Evolutionary conservation across 305 asterid genomes (phyloP), one percentile per base, ranked within the genome.

Genomic region (Stenogyne calaminthoides): DNA sequence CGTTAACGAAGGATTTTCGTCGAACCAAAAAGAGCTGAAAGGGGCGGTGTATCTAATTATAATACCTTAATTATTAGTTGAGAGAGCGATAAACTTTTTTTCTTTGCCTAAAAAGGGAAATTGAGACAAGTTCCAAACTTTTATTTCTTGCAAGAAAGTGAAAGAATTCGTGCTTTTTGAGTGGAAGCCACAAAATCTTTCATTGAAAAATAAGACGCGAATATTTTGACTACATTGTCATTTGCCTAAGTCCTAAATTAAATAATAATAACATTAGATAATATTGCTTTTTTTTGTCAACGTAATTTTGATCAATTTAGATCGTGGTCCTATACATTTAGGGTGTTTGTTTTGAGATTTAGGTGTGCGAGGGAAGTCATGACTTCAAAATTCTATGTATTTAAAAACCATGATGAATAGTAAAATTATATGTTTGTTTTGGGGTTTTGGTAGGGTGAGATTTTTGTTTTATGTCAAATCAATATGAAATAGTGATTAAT

Each of bases 111-210:
- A 37, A 77, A 58, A 20, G 49, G 61, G 55, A 59, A 67, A 27
- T 34, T 58, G 27, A 16, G 54, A 51, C 32, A 25, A 59, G 44
- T 15, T 72, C 71, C 77, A 56, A 64, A 70, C 73, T 46, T 47
- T 36, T 34, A 65, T 22, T 60, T 49, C 67, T 72, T 72, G 78
- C 67, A 67, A 60, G 65, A 27, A 72, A 58, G 16, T 40, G 58
- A 46, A 64, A 57, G 49, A 58, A 22, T 11, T 36, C 22, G 4
- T 49, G 54, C 25, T 12, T 56, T 57, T 56, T 16, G 52, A 37
- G 44, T 11, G 39, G 37, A 64, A 59, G 9, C 20, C 34, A 67
- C 2, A 14, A 69, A 52, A 51, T 56, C 44, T 20, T 20, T 49
- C 1, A 6, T 74, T 67, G 63, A 67, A 67, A 44, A 66, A 34